Percentiles rank a stretch among this genome's conserved stretches.
These are phyloP conservation scores for Punica granatum DNA, from an alignment of 345 rosid species.

Conservation along the genomic window DNA sequence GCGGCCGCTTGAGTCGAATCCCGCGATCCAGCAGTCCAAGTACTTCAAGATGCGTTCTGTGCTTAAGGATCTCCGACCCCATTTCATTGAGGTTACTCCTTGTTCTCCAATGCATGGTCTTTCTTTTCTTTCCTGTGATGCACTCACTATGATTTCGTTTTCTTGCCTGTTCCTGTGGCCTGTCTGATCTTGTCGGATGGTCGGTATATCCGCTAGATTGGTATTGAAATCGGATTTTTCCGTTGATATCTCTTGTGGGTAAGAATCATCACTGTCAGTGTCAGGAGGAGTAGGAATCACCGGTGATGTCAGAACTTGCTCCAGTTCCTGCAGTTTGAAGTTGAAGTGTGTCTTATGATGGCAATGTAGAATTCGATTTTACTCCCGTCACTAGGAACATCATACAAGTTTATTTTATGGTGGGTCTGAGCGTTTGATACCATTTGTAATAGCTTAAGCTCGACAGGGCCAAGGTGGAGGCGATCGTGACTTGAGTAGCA, in stretches of 20 bases:
- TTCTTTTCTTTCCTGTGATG: neutral
- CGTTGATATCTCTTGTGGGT: neutral
- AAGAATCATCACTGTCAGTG: neutral
- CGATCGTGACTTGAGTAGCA: neutral
- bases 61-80: slow-evolving; percentile 31
- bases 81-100: slow-evolving; percentile 25
- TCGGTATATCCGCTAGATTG: neutral
- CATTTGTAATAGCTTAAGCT: neutral
- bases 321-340: neutral
- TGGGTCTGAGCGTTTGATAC: too few species aligned
- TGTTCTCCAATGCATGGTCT: neutral
- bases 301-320: neutral
- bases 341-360: neutral
- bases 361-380: neutral
- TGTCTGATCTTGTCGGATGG: neutral
- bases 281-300: neutral
- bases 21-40: slow-evolving; percentile 32
- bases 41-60: slow-evolving; percentile 38
- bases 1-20: slow-evolving; percentile 38
- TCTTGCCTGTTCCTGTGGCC: neutral
- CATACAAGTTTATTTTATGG: too few species aligned
- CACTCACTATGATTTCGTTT: neutral
- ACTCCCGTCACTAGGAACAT: too few species aligned
- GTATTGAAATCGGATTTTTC: neutral
- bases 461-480: neutral